Evolutionary conservation across 805 yeast genomes (phyloP).

Genomic region (Candida fluviatilis): DNA sequence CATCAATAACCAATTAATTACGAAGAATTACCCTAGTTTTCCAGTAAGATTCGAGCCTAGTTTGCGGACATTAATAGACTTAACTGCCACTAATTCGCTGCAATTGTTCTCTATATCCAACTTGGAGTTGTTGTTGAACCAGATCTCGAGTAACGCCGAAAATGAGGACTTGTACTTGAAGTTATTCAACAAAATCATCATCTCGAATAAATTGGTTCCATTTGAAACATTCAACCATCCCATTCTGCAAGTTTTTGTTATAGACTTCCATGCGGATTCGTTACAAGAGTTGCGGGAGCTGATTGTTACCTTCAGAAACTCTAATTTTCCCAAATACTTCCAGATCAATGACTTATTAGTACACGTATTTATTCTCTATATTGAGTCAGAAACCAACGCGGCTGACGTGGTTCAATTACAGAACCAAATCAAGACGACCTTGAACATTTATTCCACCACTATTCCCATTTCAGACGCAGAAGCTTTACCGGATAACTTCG

Average conservation of each 20-base stretch:
- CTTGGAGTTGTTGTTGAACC: constrained; percentile 26
- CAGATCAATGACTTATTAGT: constrained; percentile 59
- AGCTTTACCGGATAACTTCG: constrained; percentile 5
- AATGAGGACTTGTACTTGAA: constrained; percentile 46
- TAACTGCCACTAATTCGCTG: constrained; percentile 10
- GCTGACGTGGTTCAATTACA: constrained; percentile 33
- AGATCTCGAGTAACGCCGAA: constrained; percentile 7
- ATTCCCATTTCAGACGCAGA: constrained; percentile 9
- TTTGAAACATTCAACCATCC: constrained; percentile 90
- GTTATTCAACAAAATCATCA: constrained; percentile 53
- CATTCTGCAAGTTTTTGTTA: constrained; percentile 63
- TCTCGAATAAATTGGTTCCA: constrained; percentile 59
- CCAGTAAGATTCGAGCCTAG: constrained; percentile 52
- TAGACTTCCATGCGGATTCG: constrained; percentile 49
- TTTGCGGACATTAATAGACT: constrained; percentile 34
- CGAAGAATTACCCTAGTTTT: constrained; percentile 48
- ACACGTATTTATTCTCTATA: constrained; percentile 32
- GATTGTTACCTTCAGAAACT: constrained; percentile 45
- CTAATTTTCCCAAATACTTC: constrained; percentile 58
- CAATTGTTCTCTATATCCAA: constrained; percentile 38
- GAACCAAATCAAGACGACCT: constrained; percentile 18
- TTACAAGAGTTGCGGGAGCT: constrained; percentile 55
- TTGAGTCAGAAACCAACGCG: constrained; percentile 15
- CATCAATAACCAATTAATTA: constrained; percentile 48
- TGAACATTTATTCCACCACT: constrained; percentile 26